Evolutionary conservation across 2,329 filamentous ascomycete genomes (phyloP).

Genomic region (Sclerotinia subarctica): DNA sequence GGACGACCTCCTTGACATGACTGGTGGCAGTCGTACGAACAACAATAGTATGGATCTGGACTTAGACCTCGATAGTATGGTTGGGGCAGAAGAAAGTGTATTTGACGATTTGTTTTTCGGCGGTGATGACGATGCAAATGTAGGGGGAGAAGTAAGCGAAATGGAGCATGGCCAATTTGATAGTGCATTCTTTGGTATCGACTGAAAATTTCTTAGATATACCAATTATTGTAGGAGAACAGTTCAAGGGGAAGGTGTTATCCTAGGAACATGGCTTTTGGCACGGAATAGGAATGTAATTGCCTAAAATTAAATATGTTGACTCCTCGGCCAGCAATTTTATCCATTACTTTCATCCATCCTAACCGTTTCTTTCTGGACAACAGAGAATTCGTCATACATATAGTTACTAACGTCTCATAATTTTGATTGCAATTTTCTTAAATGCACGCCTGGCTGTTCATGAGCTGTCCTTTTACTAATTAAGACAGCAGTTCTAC

Average conservation of each 20-base stretch:
- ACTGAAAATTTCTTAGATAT: slow-evolving; percentile 5
- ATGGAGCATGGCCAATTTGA: slow-evolving; percentile 36
- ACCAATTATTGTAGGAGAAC: background rate
- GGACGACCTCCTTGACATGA: slow-evolving; percentile 30
- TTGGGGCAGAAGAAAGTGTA: slow-evolving; percentile 35
- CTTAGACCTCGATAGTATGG: slow-evolving; percentile 52
- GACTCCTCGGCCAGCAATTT: background rate
- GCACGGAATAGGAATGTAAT: background rate
- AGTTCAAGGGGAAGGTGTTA: background rate
- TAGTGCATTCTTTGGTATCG: slow-evolving; percentile 35
- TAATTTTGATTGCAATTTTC: no score
- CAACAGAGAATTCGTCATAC: background rate
- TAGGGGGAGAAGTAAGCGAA: slow-evolving; percentile 26
- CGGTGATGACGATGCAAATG: slow-evolving; percentile 26
- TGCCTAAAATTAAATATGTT: background rate
- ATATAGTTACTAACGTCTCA: background rate
- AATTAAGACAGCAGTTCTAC: no score
- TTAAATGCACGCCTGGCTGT: no score
- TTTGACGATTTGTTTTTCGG: slow-evolving; percentile 38
- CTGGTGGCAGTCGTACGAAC: background rate
- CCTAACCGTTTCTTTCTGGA: background rate
- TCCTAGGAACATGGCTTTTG: background rate
- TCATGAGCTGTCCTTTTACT: no score
- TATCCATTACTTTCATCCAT: background rate
- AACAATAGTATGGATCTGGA: slow-evolving; percentile 45